These are phyloP conservation scores for Eremothecium cymbalariae DNA, from an alignment of 1,139 yeast genomes.

Conservation along the genomic window DNA sequence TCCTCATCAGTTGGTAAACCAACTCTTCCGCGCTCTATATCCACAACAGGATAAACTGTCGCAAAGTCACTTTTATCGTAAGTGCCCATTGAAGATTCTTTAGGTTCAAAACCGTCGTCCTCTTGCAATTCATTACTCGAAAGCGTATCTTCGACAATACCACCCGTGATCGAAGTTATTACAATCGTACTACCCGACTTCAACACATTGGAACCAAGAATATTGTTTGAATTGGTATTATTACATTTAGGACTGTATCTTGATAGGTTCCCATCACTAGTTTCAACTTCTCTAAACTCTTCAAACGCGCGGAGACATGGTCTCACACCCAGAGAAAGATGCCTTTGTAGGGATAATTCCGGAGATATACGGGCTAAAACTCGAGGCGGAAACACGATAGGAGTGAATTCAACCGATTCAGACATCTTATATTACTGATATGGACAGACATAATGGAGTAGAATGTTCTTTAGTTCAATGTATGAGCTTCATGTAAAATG, in stretches of 20 bases:
- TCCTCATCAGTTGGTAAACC: conserved; percentile 91
- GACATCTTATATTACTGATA: too few relatives aligned
- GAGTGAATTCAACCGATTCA: too few relatives aligned
- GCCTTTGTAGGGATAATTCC: conserved; percentile 72
- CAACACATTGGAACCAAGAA: conserved; percentile 66
- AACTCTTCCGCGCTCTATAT: conserved; percentile 58
- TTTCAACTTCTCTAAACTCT: conserved; percentile 58
- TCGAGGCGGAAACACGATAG: conserved; percentile 57
- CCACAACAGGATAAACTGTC: conserved; percentile 64
- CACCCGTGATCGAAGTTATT: conserved; percentile 68
- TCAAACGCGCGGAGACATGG: conserved; percentile 62
- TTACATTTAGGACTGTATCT: conserved; percentile 27
- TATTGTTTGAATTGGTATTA: conserved; percentile 23
- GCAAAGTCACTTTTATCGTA: conserved; percentile 29
- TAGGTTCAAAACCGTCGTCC: conserved; percentile 34
- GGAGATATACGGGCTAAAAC: conserved; percentile 83
- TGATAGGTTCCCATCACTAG: conserved; percentile 39
- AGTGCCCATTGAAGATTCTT: conserved; percentile 32
- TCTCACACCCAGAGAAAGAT: conserved; percentile 61
- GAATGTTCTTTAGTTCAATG: too few relatives aligned
- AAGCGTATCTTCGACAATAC: conserved; percentile 48
- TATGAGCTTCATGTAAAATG: too few relatives aligned
- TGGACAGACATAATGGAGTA: too few relatives aligned
- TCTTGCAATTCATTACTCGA: conserved; percentile 32
- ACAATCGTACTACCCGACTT: conserved; percentile 71